Conservation (phyloP, 805 yeast species). For the Barnettozyma californica region DNA sequence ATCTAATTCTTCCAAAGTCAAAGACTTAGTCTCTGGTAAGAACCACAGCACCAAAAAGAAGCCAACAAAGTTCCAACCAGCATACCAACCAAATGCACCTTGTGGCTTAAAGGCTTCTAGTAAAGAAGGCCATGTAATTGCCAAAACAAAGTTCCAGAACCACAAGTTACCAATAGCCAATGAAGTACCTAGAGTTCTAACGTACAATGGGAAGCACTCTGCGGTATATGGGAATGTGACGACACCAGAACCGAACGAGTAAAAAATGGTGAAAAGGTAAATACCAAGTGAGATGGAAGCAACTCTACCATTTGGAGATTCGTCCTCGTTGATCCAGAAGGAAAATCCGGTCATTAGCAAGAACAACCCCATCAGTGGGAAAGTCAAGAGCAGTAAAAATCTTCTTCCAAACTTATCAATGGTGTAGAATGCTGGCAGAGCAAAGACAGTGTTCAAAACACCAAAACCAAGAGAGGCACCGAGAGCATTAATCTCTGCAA, state of each 20-base stretch:
- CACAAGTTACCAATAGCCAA: constrained; percentile 71
- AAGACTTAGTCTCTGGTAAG: constrained; percentile 61
- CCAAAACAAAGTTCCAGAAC: constrained; percentile 66
- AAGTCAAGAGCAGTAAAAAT: constrained; percentile 47
- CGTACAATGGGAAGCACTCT: constrained; percentile 74
- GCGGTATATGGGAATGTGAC: constrained; percentile 88
- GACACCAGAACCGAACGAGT: constrained; percentile 85
- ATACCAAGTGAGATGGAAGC: constrained; percentile 71
- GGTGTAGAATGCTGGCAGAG: constrained; percentile 75
- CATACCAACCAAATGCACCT: constrained; percentile 88
- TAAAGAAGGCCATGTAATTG: constrained; percentile 78
- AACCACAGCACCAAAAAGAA: constrained; percentile 67
- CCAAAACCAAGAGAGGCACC: constrained; percentile 87
- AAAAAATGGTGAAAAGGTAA: constrained; percentile 65
- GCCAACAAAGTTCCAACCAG: constrained; percentile 75
- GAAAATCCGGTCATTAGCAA: constrained; percentile 62
- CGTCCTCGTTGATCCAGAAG: constrained; percentile 54
- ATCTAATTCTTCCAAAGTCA: constrained; percentile 67
- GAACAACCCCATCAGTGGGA: constrained; percentile 61
- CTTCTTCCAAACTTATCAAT: constrained; percentile 79
- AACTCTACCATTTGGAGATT: constrained; percentile 42
- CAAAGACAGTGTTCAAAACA: constrained; percentile 71
- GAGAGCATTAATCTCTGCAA: constrained; percentile 55
- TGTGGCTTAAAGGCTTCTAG: constrained; percentile 61
- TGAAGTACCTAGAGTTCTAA: constrained; percentile 78